Evolutionary conservation across 768 basidiomycete species (phyloP), one percentile per base, ranked within the genome.

Genomic region (Russula sp.): DNA sequence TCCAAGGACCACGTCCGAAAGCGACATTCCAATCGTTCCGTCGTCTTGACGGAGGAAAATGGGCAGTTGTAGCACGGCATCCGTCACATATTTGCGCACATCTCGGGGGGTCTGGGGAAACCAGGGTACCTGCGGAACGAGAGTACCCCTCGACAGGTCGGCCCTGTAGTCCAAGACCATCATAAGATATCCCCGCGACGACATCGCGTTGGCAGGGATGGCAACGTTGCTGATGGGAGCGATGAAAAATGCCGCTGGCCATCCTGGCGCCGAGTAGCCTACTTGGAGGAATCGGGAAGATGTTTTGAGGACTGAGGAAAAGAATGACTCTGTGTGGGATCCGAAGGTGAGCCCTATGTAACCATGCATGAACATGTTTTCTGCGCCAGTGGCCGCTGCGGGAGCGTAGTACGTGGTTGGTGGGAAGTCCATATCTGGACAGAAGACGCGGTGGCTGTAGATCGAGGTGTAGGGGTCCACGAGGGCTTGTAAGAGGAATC

Each of bases 21-120:
- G 32, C 7, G 66, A 41, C 64, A 66, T 51, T 11, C 66, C 66
- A 3, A 66, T 56, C 4, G 56, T 29, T 18, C 66, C 66, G 35
- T 65, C 64, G 7, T 56, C 53, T 32, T 65, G 66, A 38, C 64
- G 52, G 45, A 66, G 64, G 53, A 66, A 66, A 32, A 66, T 59
- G 22, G 66, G 66, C 18, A 66, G 51, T 35, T 58, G 58, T 29
- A 66, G 64, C 34, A 54, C 35, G 16, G 66, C 63, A 7, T 65
- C 58, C 6, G 59, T 57, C 29, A 66, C 66, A 32, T 66, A 65
- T 22, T 65, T 65, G 13, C 51, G 55, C 59, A 64, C 13, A 38
- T 66, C 66, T 18, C 61, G 47, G 18, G 53, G 59, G 6, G 58
- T 65, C 41, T 65, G 59, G 8, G 66, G 66, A 18, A 58, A 51